These are phyloP conservation scores for Papiliotrema fonsecae DNA, from an alignment of 1,284 basidiomycete genomes.

Conservation along the genomic window DNA sequence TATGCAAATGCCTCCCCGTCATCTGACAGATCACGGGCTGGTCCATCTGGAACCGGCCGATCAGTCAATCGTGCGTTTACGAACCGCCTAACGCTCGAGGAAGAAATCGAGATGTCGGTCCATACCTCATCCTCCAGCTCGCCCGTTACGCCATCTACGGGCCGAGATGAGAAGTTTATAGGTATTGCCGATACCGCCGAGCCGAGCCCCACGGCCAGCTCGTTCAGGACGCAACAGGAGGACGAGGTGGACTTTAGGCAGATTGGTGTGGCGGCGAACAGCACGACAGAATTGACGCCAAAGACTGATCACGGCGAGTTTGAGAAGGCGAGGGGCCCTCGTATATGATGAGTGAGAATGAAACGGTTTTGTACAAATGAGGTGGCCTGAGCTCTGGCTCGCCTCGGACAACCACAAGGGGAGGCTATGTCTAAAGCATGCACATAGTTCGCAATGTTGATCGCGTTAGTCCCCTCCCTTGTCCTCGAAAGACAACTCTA, in stretches of 20 bases:
- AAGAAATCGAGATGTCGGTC: conserved; percentile 25
- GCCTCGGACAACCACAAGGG: no score
- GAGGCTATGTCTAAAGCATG: no score
- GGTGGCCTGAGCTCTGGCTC: no score
- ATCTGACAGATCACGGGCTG: not conserved
- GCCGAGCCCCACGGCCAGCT: conserved; percentile 7
- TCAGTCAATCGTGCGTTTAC: conserved; percentile 19
- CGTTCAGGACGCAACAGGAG: conserved; percentile 11
- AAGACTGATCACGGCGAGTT: conserved; percentile 13
- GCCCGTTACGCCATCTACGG: not conserved
- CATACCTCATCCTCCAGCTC: not conserved
- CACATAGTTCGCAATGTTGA: no score
- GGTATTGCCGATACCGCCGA: conserved; percentile 1
- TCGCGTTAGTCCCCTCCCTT: no score
- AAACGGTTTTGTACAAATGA: no score
- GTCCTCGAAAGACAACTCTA: no score
- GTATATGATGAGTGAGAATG: no score
- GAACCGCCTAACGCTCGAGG: conserved; percentile 17
- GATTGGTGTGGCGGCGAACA: conserved; percentile 5
- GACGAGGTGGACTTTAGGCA: conserved; percentile 10
- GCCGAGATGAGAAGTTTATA: conserved; percentile 5
- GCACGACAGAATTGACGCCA: conserved; percentile 19
- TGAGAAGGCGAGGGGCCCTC: no score
- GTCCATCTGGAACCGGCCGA: no score
- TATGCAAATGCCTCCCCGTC: no score